These are phyloP conservation scores for Elsinoe necatrix DNA, from an alignment of 2,329 filamentous ascomycete species.

Conservation along the genomic window DNA sequence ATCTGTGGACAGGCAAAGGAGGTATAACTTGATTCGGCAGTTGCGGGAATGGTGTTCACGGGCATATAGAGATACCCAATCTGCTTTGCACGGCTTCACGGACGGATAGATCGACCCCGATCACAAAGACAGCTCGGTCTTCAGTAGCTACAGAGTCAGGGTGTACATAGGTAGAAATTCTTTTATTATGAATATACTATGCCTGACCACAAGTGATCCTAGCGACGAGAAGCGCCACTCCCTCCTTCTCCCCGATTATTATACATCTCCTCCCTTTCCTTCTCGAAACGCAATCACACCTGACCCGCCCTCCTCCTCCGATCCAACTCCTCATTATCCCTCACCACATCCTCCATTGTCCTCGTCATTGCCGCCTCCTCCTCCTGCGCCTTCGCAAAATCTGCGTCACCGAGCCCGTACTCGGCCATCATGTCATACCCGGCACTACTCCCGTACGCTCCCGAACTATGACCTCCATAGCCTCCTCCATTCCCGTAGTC, in stretches of 20 bases:
- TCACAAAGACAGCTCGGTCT: too few relatives aligned
- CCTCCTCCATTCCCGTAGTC: background rate
- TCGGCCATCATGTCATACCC: background rate
- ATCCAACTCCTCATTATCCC: background rate
- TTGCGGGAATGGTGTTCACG: background rate
- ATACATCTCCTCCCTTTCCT: background rate
- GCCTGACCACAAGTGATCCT: background rate
- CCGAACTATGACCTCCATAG: background rate
- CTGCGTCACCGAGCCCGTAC: background rate
- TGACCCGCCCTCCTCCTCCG: background rate
- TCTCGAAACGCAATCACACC: background rate
- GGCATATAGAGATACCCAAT: background rate
- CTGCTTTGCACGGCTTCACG: background rate
- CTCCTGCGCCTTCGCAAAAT: background rate
- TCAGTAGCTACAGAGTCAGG: too few relatives aligned
- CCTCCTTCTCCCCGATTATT: background rate
- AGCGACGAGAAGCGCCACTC: background rate
- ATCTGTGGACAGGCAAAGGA: constrained; percentile 46
- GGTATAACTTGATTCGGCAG: background rate
- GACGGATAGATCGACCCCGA: too few relatives aligned
- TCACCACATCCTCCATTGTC: background rate
- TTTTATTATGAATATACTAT: too few relatives aligned
- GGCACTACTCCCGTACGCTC: background rate
- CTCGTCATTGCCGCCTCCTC: background rate
- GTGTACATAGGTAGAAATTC: too few relatives aligned